Evolutionary conservation across 2,329 filamentous ascomycete genomes (phyloP).

Genomic region (Penicillium thymicola): DNA sequence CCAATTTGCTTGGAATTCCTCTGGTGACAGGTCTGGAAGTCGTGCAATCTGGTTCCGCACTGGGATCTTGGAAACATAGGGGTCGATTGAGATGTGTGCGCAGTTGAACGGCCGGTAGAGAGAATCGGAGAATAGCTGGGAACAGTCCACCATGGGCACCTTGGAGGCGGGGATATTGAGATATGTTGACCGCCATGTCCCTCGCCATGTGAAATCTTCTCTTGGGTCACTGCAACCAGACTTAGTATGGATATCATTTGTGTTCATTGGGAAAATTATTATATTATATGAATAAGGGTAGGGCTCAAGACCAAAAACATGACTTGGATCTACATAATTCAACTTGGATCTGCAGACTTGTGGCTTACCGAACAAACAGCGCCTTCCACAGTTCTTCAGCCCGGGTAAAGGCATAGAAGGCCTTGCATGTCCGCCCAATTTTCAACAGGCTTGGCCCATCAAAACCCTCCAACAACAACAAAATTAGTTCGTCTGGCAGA

Average conservation of each 20-base stretch:
- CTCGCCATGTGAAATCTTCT: constrained; percentile 63
- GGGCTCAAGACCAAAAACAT: background rate
- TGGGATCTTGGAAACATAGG: constrained; percentile 71
- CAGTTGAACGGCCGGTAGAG: constrained; percentile 89
- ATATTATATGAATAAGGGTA: background rate
- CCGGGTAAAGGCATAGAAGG: constrained; percentile 78
- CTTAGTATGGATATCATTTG: constrained; percentile 17
- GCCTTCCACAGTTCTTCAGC: constrained; percentile 87
- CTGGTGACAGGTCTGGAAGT: constrained; percentile 63
- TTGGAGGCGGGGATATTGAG: constrained; percentile 56
- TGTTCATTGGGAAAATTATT: background rate
- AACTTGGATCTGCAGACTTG: constrained; percentile 2
- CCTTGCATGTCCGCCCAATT: constrained; percentile 76
- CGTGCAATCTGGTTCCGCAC: constrained; percentile 67
- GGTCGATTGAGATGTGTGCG: constrained; percentile 66
- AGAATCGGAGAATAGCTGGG: constrained; percentile 81
- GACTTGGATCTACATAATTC: constrained; percentile 9
- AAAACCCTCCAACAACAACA: constrained; percentile 71
- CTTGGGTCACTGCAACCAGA: constrained; percentile 26
- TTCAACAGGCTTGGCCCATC: constrained; percentile 60
- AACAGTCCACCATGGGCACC: constrained; percentile 64
- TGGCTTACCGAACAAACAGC: constrained; percentile 76
- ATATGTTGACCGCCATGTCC: constrained; percentile 79
- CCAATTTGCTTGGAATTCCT: constrained; percentile 74
- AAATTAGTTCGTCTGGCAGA: constrained; percentile 78